Evolutionary conservation across 257 asterid genomes (phyloP), one percentile per base, ranked within the genome.

Genomic region (Orobanche coerulescens): DNA sequence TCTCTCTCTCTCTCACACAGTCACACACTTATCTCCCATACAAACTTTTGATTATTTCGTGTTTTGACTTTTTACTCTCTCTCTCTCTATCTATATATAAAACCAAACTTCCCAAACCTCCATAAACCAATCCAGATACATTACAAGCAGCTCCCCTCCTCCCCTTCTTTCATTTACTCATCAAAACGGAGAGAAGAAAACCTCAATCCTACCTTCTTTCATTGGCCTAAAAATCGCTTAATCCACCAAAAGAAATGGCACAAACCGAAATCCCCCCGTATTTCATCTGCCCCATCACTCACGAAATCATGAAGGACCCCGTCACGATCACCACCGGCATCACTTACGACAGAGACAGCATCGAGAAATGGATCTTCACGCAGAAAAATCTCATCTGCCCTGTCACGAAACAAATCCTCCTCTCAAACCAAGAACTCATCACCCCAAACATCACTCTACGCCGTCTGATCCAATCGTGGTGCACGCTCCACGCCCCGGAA

Each of bases 391-490:
- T 56, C 4, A 68, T 81, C 0, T 85, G 94, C 48, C 96, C 96
- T 0, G 82, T 66, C 18, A 83, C 96, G 0, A 82, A 85, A 12
- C 94, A 83, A 44, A 28, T 46, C 6, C 68, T 88, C 1, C 4
- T 10, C 49, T 20, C 49, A 0, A 68, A 71, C 68, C 43, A 24
- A 0, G 93, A 83, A 0, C 26, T 19, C 28, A 18, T 88, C 56
- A 88, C 79, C 4, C 96, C 95, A 0, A 88, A 88, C 74, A 67
- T 83, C 72, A 86, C 68, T 23, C 91, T 88, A 71, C 84, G 94
- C 5, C 85, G 96, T 1, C 40, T 84, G 0, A 84, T 87, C 31
- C 90, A 84, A 14, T 71, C 94, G 0, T 87, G 95, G 95, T 84
- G 90, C 73, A 64, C 82, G 14, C 62, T 84, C 76, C 75, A 87